Evolutionary conservation across 2,329 filamentous ascomycete genomes (phyloP), one percentile per base, ranked within the genome.

Genomic region (Davidsoniella neocaledoniae): DNA sequence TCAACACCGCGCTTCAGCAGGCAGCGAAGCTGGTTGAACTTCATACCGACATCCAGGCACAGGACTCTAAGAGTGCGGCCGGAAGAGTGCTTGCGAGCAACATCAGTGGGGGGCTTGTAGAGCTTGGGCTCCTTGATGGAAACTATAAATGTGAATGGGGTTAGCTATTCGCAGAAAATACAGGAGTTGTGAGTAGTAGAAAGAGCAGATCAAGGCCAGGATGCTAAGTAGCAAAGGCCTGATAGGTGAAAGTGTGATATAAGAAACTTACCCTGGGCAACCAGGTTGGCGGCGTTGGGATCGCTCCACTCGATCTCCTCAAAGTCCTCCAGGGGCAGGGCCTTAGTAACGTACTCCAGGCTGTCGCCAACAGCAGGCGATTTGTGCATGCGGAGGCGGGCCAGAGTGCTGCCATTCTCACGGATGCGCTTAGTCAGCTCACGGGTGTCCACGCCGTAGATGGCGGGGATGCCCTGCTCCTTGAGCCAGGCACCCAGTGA

Each of bases 21-120:
- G 69, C 91, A 98, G 57, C 91, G 78, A 58, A 98, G 74, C 69
- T 98, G 91, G 69, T 96, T 98, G 70, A 86, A 95, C 69, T 98
- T 98, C 72, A 96, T 81, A 64, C 91, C 91, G 58, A 98, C 90
- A 68, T 98, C 91, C 58, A 98, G 77, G 63, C 87, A 94, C 46
- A 96, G 72, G 54, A 98, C 81, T 62, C 88, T 85, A 53, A 96
- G 74, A 46, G 81, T 74, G 58, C 88, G 83, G 54, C 90, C 91
- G 51, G 86, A 93, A 39, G 88, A 83, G 67, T 94, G 87, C 66
- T 85, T 82, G 59, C 94, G 75, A 55, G 81, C 79, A 59, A 73
- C 75, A 52, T 79, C 74, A 33, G 78, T 67, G 55, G 78, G 77
- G 49, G 88, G 87, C 58, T 79, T 79, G 68, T 90, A 96, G 51